Evolutionary conservation across 2,329 filamentous ascomycete species (phyloP).

Genomic region (Gaeumannomyces tritici): DNA sequence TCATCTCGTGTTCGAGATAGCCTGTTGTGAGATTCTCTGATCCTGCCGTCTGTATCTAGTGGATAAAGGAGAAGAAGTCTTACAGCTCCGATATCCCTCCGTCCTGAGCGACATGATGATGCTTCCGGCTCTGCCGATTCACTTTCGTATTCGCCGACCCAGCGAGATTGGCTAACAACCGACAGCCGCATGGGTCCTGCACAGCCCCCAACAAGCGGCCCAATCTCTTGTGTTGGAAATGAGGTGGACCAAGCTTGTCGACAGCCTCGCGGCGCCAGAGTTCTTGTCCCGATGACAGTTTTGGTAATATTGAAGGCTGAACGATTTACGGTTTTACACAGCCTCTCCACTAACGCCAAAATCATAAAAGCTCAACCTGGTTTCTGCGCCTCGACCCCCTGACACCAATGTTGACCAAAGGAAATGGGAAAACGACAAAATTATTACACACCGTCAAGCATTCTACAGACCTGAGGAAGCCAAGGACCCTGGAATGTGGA

Average conservation of each 20-base stretch:
- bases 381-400: no score
- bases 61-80: background rate
- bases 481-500: no score
- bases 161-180: background rate
- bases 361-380: no score
- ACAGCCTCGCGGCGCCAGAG: background rate
- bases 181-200: background rate
- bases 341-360: no score
- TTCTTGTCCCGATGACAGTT: no score
- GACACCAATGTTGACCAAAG: no score
- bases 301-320: background rate
- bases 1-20: background rate
- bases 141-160: background rate
- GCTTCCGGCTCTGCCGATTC: no score
- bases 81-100: background rate
- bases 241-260: background rate
- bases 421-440: no score
- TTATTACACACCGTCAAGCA: no score
- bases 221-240: background rate
- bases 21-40: background rate
- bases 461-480: no score
- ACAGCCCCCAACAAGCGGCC: background rate
- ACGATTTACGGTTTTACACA: background rate
- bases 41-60: slow-evolving; percentile 2
- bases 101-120: background rate